These are phyloP conservation scores for Gynandropsis gynandra DNA, from an alignment of 345 rosid species.

Conservation along the genomic window DNA sequence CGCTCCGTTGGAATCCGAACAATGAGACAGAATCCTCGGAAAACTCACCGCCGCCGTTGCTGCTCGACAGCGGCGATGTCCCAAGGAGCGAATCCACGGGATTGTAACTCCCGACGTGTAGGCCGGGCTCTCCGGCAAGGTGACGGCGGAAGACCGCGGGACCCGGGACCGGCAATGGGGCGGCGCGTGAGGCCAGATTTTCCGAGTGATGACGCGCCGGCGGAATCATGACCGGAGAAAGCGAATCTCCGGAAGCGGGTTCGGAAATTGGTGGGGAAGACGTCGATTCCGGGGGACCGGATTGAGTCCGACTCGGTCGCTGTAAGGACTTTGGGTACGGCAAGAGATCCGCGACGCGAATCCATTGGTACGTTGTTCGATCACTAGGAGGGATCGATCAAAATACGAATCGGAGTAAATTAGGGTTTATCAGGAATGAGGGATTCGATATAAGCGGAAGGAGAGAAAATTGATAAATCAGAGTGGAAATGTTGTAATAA, in stretches of 20 bases:
- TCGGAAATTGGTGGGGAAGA: conserved; percentile 39
- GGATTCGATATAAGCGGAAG: too few species aligned
- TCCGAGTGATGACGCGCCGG: conserved; percentile 65
- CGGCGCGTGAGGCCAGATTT: conserved; percentile 42
- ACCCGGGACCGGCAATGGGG: conserved; percentile 51
- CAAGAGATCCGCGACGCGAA: conserved; percentile 33
- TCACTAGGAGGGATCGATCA: too few species aligned
- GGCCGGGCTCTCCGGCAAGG: conserved; percentile 13
- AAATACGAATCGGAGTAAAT: too few species aligned
- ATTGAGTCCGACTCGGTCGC: conserved; percentile 37
- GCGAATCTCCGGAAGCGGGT: conserved; percentile 44
- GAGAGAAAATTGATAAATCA: too few species aligned
- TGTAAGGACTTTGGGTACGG: conserved; percentile 56
- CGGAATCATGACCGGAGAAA: conserved; percentile 65
- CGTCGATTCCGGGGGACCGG: conserved; percentile 37
- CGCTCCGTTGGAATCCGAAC: conserved; percentile 44
- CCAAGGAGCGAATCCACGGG: conserved; percentile 53
- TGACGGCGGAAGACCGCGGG: conserved; percentile 27
- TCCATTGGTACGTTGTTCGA: conserved; percentile 35
- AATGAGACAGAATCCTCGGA: conserved; percentile 47
- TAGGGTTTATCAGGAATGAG: too few species aligned
- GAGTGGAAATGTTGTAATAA: too few species aligned
- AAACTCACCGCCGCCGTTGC: conserved; percentile 28
- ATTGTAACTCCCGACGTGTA: conserved; percentile 53
- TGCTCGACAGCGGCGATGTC: conserved; percentile 42